A percentile compares a stretch with the other conserved stretches of the same genome.
phyloP scores from a whole-genome alignment of 2,329 filamentous ascomycete species.

The Corinectria fuckeliana region DNA sequence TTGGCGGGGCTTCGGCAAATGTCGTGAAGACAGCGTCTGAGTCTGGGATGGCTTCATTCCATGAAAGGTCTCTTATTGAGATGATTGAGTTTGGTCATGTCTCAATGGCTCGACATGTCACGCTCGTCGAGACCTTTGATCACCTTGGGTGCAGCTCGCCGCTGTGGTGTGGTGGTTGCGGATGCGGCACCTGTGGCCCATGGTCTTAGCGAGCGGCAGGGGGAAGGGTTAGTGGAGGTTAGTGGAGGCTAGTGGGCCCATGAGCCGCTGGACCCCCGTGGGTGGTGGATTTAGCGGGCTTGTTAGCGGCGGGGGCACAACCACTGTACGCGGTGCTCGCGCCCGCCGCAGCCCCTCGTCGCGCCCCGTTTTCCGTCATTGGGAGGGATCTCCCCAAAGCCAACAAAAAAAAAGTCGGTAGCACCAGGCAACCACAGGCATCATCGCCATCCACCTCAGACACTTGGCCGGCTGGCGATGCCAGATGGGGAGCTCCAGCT shows the following conservation, averaged over 20 bases:
- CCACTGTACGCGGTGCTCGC: slow-evolving; percentile 41
- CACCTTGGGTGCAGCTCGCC: slow-evolving; percentile 29
- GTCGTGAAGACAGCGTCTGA: slow-evolving; percentile 1
- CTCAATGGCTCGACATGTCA: slow-evolving; percentile 23
- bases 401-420: slow-evolving; percentile 30
- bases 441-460: slow-evolving; percentile 35
- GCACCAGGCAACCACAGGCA: slow-evolving; percentile 44
- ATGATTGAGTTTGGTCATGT: slow-evolving; percentile 9
- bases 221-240: slow-evolving; percentile 15
- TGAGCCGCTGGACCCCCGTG: slow-evolving; percentile 3
- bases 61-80: not conserved
- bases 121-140: slow-evolving; percentile 9
- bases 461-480: slow-evolving; percentile 11
- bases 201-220: slow-evolving; percentile 26
- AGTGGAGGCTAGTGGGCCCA: slow-evolving; percentile 11
- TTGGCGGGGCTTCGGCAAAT: slow-evolving; percentile 2
- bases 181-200: not conserved
- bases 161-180: slow-evolving; percentile 33
- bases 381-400: slow-evolving; percentile 32
- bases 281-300: slow-evolving; percentile 29
- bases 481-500: slow-evolving; percentile 1
- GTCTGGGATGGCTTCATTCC: slow-evolving; percentile 4
- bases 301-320: slow-evolving; percentile 34
- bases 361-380: slow-evolving; percentile 37
- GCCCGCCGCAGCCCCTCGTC: slow-evolving; percentile 36